Conservation (phyloP, 1,284 basidiomycete species). For the Rhodotorula sp. region DNA sequence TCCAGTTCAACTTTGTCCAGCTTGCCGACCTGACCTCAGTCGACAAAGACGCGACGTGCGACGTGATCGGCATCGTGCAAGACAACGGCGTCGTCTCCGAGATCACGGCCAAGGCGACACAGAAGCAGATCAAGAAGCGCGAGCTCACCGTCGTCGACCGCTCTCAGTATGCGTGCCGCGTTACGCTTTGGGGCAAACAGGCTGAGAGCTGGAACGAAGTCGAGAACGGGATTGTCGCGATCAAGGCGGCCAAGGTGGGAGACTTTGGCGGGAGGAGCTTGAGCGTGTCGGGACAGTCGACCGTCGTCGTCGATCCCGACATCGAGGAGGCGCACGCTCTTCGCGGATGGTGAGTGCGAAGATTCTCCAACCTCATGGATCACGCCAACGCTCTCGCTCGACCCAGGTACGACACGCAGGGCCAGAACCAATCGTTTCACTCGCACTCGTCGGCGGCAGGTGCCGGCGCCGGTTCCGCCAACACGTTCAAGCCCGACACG, state of each 20-base stretch:
- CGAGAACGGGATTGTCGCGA: slow-evolving; percentile 65
- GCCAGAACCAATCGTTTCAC: slow-evolving; percentile 64
- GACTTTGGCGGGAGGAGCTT: slow-evolving; percentile 90
- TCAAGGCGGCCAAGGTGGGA: slow-evolving; percentile 92
- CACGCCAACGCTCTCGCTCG: not conserved
- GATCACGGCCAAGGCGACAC: slow-evolving; percentile 70
- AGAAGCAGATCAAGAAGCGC: slow-evolving; percentile 79
- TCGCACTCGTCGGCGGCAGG: slow-evolving; percentile 60
- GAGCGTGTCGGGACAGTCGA: slow-evolving; percentile 66
- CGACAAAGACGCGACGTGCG: slow-evolving; percentile 69
- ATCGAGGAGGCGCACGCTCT: slow-evolving; percentile 79
- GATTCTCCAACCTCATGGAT: not conserved
- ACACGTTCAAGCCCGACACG: slow-evolving; percentile 53
- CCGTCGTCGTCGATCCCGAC: slow-evolving; percentile 83
- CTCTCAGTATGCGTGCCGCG: slow-evolving; percentile 71
- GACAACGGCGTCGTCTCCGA: slow-evolving; percentile 68
- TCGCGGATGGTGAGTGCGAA: slow-evolving; percentile 73
- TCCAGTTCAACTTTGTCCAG: slow-evolving; percentile 79
- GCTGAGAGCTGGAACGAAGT: slow-evolving; percentile 66
- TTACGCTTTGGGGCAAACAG: slow-evolving; percentile 95
- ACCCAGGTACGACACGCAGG: slow-evolving; percentile 66
- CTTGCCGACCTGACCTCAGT: slow-evolving; percentile 64
- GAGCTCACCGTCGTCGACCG: slow-evolving; percentile 86
- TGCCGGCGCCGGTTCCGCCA: slow-evolving; percentile 46
- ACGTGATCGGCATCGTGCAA: slow-evolving; percentile 81